Conservation (phyloP, 2,329 filamentous ascomycete genomes). For the Fusarium sp. region DNA sequence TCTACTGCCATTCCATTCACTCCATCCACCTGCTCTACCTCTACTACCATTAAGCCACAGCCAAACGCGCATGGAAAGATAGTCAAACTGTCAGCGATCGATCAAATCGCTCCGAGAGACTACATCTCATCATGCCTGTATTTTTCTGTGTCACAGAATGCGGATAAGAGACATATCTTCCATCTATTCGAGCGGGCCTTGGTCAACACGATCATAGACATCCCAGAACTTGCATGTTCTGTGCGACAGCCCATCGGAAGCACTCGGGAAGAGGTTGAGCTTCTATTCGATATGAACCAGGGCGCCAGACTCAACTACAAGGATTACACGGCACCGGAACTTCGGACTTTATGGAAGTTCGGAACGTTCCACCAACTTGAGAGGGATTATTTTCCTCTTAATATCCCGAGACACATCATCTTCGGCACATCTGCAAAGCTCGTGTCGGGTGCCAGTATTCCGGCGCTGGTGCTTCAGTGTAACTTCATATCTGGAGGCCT, state of each 20-base stretch:
- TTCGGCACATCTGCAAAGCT: constrained; percentile 9
- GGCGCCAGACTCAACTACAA: constrained; percentile 7
- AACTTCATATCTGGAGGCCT: constrained; percentile 10
- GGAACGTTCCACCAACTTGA: constrained; percentile 5
- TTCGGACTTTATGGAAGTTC: not conserved
- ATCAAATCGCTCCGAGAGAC: constrained; percentile 14
- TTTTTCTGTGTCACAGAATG: not conserved
- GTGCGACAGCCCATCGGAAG: not conserved
- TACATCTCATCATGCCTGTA: constrained; percentile 11
- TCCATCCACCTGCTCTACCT: not conserved
- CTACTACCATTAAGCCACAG: not conserved
- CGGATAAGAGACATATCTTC: not conserved
- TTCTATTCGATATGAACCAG: not conserved
- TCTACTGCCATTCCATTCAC: not conserved
- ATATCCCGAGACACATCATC: not conserved
- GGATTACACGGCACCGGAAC: constrained; percentile 8
- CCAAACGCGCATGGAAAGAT: not conserved
- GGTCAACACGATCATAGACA: not conserved
- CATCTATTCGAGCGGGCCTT: not conserved
- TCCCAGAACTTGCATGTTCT: constrained; percentile 18
- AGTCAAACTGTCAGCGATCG: constrained; percentile 10
- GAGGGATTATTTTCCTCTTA: not conserved
- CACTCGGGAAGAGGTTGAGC: constrained; percentile 8
- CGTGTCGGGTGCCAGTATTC: not conserved
- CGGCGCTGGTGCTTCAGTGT: not conserved